Conservation (phyloP, 495 filamentous ascomycete species). For the Aspergillus carlsbadensis region DNA sequence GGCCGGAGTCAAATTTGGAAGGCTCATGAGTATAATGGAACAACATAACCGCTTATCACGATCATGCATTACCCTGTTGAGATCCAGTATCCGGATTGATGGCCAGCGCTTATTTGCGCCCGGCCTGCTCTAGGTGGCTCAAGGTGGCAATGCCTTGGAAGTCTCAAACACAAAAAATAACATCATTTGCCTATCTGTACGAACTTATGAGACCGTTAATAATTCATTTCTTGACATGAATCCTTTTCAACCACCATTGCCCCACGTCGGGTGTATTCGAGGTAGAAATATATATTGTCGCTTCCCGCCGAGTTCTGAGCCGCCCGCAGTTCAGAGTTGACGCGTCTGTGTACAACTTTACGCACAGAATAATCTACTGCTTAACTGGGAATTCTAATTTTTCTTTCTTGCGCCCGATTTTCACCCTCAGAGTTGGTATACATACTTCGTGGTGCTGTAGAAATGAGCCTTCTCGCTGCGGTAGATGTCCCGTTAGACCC, state of each 20-base stretch:
- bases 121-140: neutral
- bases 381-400: no score
- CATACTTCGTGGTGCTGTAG: neutral
- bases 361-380: no score
- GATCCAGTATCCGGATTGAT: neutral
- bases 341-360: no score
- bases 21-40: constrained; percentile 8
- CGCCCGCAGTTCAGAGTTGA: no score
- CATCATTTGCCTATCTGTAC: constrained; percentile 4
- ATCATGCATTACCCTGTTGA: constrained; percentile 9
- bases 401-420: no score
- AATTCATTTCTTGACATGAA: neutral
- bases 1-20: neutral
- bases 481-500: no score
- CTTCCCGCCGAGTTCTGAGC: no score
- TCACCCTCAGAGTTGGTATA: no score
- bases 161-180: constrained; percentile 9
- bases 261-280: no score
- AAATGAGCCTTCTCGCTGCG: neutral
- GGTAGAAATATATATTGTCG: no score
- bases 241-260: neutral
- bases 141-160: neutral
- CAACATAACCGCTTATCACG: constrained; percentile 3
- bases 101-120: constrained; percentile 4
- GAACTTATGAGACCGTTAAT: constrained; percentile 4